Percentiles rank a stretch among this genome's conserved stretches.
Evolutionary conservation across 2,329 filamentous ascomycete species (phyloP).

Genomic region (Ilyonectria destructans): DNA sequence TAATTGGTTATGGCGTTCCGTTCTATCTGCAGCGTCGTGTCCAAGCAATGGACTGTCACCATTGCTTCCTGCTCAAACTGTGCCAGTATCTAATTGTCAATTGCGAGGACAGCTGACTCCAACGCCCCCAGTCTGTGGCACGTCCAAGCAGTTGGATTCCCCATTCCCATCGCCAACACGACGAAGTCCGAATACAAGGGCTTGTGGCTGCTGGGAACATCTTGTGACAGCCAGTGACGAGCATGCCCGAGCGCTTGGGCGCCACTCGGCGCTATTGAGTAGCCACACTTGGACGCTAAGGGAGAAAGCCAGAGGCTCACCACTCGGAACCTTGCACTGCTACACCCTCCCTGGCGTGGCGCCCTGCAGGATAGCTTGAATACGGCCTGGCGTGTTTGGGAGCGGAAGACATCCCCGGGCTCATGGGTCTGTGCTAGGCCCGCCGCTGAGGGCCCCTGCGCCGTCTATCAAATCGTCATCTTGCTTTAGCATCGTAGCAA

Average conservation of each 20-base stretch:
- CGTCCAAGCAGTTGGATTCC: background rate
- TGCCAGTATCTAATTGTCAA: background rate
- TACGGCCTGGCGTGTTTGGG: too few relatives aligned
- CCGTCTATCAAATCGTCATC: background rate
- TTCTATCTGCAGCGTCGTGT: slow-evolving; percentile 5
- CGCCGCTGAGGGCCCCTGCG: background rate
- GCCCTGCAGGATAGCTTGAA: too few relatives aligned
- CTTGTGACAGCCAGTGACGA: background rate
- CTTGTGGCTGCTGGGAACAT: background rate
- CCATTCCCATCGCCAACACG: background rate
- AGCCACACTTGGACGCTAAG: background rate
- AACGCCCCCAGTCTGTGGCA: background rate
- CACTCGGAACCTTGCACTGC: background rate
- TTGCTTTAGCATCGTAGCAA: background rate
- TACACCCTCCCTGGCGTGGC: background rate
- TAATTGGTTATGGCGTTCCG: too few relatives aligned
- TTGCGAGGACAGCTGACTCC: background rate
- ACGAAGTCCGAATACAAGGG: background rate
- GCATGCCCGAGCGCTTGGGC: slow-evolving; percentile 1
- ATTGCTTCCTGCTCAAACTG: background rate
- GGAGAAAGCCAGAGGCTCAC: background rate
- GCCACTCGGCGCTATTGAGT: slow-evolving; percentile 1
- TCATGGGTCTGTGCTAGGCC: too few relatives aligned
- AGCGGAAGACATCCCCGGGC: background rate
- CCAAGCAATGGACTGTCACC: background rate